A percentile compares a stretch with the other conserved stretches of the same genome.
Evolutionary conservation across 2,329 filamentous ascomycete species (phyloP).

Genomic region (Pestalotiopsis sp.): DNA sequence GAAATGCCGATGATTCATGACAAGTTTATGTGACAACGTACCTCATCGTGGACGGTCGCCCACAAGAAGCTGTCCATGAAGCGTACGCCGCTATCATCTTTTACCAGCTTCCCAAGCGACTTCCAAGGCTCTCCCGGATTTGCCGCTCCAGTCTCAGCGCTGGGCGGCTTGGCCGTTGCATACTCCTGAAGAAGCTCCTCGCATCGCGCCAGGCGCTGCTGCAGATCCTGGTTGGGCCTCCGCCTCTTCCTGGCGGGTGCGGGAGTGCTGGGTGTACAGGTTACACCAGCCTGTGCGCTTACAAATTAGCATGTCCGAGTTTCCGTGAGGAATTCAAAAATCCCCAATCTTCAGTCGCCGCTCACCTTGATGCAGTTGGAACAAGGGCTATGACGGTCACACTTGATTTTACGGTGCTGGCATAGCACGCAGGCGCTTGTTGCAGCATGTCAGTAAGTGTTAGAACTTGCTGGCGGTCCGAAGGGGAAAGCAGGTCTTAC

Average conservation of each 20-base stretch:
- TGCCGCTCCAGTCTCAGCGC: conserved; percentile 24
- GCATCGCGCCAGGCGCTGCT: conserved; percentile 61
- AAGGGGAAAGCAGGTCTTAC: conserved; percentile 11
- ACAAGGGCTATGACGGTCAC: conserved; percentile 61
- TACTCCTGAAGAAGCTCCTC: conserved; percentile 63
- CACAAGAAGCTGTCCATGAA: conserved; percentile 62
- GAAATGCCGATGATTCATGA: background rate
- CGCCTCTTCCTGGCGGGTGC: conserved; percentile 62
- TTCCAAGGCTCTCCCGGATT: conserved; percentile 43
- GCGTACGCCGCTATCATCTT: conserved; percentile 53
- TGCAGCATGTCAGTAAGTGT: background rate
- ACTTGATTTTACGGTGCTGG: conserved; percentile 66
- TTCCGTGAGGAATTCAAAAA: background rate
- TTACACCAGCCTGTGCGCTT: conserved; percentile 54
- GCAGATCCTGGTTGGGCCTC: conserved; percentile 63
- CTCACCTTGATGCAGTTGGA: conserved; percentile 63
- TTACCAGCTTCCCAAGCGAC: conserved; percentile 56
- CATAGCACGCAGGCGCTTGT: conserved; percentile 55
- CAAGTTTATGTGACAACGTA: conserved; percentile 33
- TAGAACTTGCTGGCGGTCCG: background rate
- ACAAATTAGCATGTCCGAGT: background rate
- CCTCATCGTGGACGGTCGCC: conserved; percentile 59
- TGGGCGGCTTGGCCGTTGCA: conserved; percentile 39
- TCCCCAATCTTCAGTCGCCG: background rate
- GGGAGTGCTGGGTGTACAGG: conserved; percentile 62